Evolutionary conservation across 805 yeast species (phyloP), one percentile per base, ranked within the genome.

Genomic region (Zygoascus bituminiphila): DNA sequence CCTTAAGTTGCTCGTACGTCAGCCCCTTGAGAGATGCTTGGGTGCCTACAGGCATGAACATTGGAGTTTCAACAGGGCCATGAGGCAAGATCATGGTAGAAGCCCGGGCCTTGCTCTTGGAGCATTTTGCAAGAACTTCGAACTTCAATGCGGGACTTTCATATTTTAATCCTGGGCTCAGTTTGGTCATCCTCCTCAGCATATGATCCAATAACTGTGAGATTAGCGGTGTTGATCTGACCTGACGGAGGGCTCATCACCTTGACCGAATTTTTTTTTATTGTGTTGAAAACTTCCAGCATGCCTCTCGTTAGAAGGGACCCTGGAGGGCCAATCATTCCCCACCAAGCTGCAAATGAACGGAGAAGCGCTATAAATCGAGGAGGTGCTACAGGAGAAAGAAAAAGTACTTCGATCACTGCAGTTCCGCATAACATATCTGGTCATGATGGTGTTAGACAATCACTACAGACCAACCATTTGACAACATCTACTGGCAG

Each of bases 401-500:
- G 17, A 14, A 5, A 15, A 19, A 12, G 22, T 9, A 15, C 39
- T 9, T 9, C 33, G 9, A 26, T n/a, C n/a, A 7, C 33, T 4
- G 7, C 33, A 29, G 33, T 29, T 12, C 33, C 17, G 20, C 21
- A 12, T 5, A 17, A 9, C n/a, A 41, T 41, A 24, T 25, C 44
- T 7, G 23, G 44, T 17, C 75, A 80, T 61, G 81, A 81, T 0
- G 88, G 84, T 2, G 70, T 84, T 1, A 74, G 81, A 53, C 95
- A 97, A 0, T 88, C 97, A 0, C 68, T 82, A 2, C 65, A 81
- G 21, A 82, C 88, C 4, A 82, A 95, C 2, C 81, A 78, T 48
- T 81, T 84, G 0, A 78, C 88, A 0, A 73, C 83, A 1, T 86
- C 97, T 1, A 82, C 95, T 0, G 97, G 97, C 1, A 75, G 83